Evolutionary conservation across 2,329 filamentous ascomycete genomes (phyloP).

Genomic region (Coniochaeta pulveracea): DNA sequence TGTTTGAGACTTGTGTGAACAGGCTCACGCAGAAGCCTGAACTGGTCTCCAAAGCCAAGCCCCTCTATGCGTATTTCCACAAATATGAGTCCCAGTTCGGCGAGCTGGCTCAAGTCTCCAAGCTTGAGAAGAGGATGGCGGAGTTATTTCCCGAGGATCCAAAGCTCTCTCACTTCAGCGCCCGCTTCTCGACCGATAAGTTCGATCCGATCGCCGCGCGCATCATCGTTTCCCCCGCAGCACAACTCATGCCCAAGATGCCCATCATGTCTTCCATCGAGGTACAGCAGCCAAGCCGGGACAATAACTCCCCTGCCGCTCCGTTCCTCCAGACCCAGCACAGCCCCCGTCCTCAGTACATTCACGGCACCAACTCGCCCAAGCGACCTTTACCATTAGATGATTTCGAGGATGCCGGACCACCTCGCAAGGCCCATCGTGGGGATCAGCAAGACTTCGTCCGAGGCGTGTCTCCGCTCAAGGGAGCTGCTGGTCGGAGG

Average conservation of each 20-base stretch:
- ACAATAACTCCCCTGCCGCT: slow-evolving; percentile 28
- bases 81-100: slow-evolving; percentile 92
- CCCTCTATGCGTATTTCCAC: slow-evolving; percentile 85
- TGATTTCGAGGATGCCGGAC: slow-evolving; percentile 61
- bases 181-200: slow-evolving; percentile 58
- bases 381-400: slow-evolving; percentile 54
- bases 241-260: slow-evolving; percentile 61
- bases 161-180: slow-evolving; percentile 60
- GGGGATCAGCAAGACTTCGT: slow-evolving; percentile 71
- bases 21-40: slow-evolving; percentile 70
- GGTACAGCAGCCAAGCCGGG: slow-evolving; percentile 20
- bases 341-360: slow-evolving; percentile 36
- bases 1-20: slow-evolving; percentile 90
- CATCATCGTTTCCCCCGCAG: slow-evolving; percentile 69
- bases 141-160: slow-evolving; percentile 89
- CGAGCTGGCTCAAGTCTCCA: slow-evolving; percentile 80
- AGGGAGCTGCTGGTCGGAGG: slow-evolving; percentile 77
- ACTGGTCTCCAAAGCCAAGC: slow-evolving; percentile 62
- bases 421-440: slow-evolving; percentile 75
- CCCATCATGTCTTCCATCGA: slow-evolving; percentile 41
- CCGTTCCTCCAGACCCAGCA: slow-evolving; percentile 15
- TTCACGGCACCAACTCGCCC: slow-evolving; percentile 39
- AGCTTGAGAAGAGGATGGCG: slow-evolving; percentile 84
- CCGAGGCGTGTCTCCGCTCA: slow-evolving; percentile 84
- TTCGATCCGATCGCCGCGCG: slow-evolving; percentile 79